Conservation (phyloP, 225 moss, liverwort and hornwort genomes). For the Climacium dendroides region DNA sequence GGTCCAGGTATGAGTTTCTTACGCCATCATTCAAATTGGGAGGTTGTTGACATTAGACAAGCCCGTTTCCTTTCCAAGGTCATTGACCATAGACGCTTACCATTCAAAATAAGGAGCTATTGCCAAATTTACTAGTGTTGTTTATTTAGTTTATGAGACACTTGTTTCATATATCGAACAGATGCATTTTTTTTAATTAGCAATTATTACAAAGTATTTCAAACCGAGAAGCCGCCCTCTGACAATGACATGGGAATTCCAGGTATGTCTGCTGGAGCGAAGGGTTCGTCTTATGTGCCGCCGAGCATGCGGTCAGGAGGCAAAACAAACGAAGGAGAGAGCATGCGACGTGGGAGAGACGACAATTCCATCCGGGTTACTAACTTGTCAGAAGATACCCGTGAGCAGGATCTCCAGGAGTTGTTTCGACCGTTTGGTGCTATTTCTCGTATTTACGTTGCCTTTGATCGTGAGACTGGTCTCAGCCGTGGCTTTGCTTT, state of each 20-base stretch:
- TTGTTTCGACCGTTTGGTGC: conserved; percentile 92
- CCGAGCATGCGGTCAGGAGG: conserved; percentile 70
- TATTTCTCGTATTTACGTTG: conserved; percentile 87
- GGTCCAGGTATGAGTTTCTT: neutral
- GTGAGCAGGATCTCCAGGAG: conserved; percentile 95
- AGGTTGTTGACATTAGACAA: neutral
- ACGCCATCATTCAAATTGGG: neutral
- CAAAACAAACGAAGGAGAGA: conserved; percentile 70
- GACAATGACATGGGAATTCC: conserved; percentile 34
- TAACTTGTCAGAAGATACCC: conserved; percentile 79
- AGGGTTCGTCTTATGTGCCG: conserved; percentile 85
- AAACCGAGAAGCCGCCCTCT: neutral
- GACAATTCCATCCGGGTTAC: conserved; percentile 93
- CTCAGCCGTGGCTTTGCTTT: conserved; percentile 90
- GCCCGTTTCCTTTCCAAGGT: neutral
- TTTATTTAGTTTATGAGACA: neutral
- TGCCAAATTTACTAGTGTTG: neutral
- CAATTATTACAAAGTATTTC: neutral
- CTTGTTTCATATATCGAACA: neutral
- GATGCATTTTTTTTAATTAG: neutral
- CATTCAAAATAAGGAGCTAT: neutral
- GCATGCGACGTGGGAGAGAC: conserved; percentile 86
- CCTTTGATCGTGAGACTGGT: conserved; percentile 82
- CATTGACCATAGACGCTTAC: neutral
- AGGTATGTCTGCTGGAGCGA: conserved; percentile 23